phyloP scores from a whole-genome alignment of 1,284 basidiomycete species.

The Somion occarium region DNA sequence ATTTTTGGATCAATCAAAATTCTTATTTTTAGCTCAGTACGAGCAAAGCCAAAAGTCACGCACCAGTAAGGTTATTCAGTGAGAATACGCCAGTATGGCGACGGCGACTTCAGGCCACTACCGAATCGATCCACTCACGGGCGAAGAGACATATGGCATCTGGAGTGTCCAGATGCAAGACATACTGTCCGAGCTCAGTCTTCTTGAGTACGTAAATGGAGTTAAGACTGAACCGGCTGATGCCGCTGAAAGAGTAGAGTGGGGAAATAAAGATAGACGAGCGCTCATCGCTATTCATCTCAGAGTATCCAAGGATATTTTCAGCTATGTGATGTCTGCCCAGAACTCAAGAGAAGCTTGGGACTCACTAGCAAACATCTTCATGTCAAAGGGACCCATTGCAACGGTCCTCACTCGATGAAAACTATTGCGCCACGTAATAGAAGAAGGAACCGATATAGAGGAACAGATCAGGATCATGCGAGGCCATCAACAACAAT shows the following conservation, averaged over 20 bases:
- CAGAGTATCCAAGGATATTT: conserved; percentile 17
- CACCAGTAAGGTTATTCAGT: too few relatives aligned
- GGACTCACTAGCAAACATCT: conserved; percentile 19
- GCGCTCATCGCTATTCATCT: conserved; percentile 23
- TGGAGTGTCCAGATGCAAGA: conserved; percentile 29
- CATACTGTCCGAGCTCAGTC: conserved; percentile 23
- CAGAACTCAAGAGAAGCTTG: conserved; percentile 22
- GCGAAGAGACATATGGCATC: conserved; percentile 1
- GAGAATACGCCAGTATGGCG: not conserved
- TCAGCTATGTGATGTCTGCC: conserved; percentile 20
- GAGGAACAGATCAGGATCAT: conserved; percentile 8
- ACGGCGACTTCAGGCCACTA: not conserved
- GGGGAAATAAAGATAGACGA: conserved; percentile 21
- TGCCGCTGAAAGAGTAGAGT: conserved; percentile 11
- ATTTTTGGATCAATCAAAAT: not conserved
- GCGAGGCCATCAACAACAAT: conserved; percentile 1
- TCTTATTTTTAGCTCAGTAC: not conserved
- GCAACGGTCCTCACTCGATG: conserved; percentile 6
- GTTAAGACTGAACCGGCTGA: not conserved
- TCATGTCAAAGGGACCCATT: conserved; percentile 21
- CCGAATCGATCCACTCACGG: conserved; percentile 5
- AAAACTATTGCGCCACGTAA: conserved; percentile 2
- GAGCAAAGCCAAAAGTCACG: not conserved
- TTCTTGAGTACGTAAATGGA: conserved; percentile 17
- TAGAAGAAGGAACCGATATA: conserved; percentile 5